These are phyloP conservation scores for Lactarius deliciosus DNA, from an alignment of 768 basidiomycete genomes.

Conservation along the genomic window DNA sequence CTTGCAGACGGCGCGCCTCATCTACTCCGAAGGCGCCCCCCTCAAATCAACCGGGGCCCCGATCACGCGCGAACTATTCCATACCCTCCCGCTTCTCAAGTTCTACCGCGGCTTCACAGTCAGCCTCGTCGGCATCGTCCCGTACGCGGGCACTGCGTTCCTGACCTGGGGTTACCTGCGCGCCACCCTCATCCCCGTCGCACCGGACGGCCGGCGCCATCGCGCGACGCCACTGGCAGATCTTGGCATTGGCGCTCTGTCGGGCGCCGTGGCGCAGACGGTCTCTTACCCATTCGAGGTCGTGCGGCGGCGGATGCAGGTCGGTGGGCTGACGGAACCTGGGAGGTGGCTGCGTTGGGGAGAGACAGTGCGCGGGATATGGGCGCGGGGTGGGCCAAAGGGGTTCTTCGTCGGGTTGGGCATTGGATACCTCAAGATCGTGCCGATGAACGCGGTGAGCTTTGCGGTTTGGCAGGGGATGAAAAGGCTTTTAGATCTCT, in stretches of 20 bases:
- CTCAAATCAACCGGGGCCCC: slow-evolving; percentile 29
- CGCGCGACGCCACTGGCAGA: slow-evolving; percentile 54
- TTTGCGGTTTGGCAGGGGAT: slow-evolving; percentile 88
- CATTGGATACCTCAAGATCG: slow-evolving; percentile 91
- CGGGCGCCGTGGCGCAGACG: slow-evolving; percentile 85
- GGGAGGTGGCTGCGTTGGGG: slow-evolving; percentile 76
- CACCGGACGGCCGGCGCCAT: slow-evolving; percentile 33
- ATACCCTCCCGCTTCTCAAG: slow-evolving; percentile 73
- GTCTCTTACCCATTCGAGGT: slow-evolving; percentile 95
- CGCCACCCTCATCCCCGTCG: slow-evolving; percentile 53
- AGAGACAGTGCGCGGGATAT: slow-evolving; percentile 73
- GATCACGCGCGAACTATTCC: slow-evolving; percentile 41
- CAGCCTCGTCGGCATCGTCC: slow-evolving; percentile 87
- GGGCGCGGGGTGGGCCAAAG: slow-evolving; percentile 66
- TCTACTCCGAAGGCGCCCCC: slow-evolving; percentile 65
- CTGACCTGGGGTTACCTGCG: slow-evolving; percentile 84
- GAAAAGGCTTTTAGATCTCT: slow-evolving; percentile 50
- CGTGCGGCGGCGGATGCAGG: slow-evolving; percentile 89
- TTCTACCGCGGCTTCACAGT: slow-evolving; percentile 98
- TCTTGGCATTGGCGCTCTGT: slow-evolving; percentile 79
- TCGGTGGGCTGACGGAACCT: slow-evolving; percentile 79
- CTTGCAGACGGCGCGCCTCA: slow-evolving; percentile 53
- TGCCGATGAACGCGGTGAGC: slow-evolving; percentile 94
- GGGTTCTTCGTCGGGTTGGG: slow-evolving; percentile 91
- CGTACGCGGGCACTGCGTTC: slow-evolving; percentile 95